Evolutionary conservation across 306 rosid species (phyloP), one percentile per base, ranked within the genome.

Genomic region (Lathyrus tuberosus): DNA sequence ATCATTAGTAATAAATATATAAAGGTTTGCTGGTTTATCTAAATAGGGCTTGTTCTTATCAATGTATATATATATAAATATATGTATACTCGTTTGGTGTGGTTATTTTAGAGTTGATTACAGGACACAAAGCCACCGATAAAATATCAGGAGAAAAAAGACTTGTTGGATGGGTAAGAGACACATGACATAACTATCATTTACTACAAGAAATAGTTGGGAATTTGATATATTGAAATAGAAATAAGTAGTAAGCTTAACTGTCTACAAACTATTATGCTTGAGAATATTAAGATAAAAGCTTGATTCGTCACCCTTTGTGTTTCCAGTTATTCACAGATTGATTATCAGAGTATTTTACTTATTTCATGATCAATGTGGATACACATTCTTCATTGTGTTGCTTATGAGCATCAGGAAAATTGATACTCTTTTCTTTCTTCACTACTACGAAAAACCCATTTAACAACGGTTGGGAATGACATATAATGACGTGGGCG

Each of bases 11-110:
- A n/a, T n/a, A n/a, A n/a, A n/a, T n/a, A n/a, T n/a, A n/a, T n/a
- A n/a, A n/a, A n/a, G n/a, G n/a, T n/a, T n/a, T n/a, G n/a, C n/a
- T n/a, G n/a, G n/a, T n/a, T n/a, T n/a, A n/a, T n/a, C n/a, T n/a
- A n/a, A n/a, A n/a, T n/a, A n/a, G n/a, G n/a, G n/a, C n/a, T n/a
- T n/a, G n/a, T n/a, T n/a, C n/a, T n/a, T n/a, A n/a, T n/a, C n/a
- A n/a, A n/a, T n/a, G n/a, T n/a, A n/a, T n/a, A n/a, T n/a, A n/a
- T n/a, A n/a, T n/a, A n/a, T n/a, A n/a, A n/a, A n/a, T n/a, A n/a
- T n/a, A 83, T 66, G 80, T 77, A 20, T 83, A 83, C 76, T 80
- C 84, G 1, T 77, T 83, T 42, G 87, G 84, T 3, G 56, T 83
- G 71, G 64, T 83, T 66, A 72, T 80, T 44, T 75, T 83, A 74